phyloP scores from a whole-genome alignment of 2,329 filamentous ascomycete species.

The Helotiales sp. region DNA sequence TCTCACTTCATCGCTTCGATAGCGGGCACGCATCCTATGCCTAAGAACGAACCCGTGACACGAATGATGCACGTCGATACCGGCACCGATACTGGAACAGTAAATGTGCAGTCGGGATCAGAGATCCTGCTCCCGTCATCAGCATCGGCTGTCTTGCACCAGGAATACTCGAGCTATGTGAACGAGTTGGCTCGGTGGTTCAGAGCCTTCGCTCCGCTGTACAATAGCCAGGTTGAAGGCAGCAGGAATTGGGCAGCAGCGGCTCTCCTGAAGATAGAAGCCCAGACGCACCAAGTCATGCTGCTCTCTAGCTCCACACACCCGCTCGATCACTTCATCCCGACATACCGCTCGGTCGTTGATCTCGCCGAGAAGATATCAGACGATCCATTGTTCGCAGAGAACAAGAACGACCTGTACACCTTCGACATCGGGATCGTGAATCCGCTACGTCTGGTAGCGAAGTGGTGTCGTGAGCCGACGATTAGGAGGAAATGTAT shows the following conservation, averaged over 20 bases:
- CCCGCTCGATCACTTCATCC: slow-evolving; percentile 6
- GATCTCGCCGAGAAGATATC: slow-evolving; percentile 2
- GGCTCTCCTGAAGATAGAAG: slow-evolving; percentile 1
- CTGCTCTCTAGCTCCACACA: slow-evolving; percentile 1
- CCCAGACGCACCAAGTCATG: slow-evolving; percentile 8
- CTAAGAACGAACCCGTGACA: not conserved
- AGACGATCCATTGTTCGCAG: slow-evolving; percentile 1
- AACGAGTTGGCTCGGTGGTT: slow-evolving; percentile 13
- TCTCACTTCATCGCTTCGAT: slow-evolving; percentile 23
- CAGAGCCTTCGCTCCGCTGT: slow-evolving; percentile 10
- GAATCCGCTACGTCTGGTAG: slow-evolving; percentile 13
- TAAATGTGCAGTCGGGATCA: slow-evolving; percentile 4
- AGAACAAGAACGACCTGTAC: slow-evolving; percentile 7
- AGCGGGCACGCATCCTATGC: not conserved
- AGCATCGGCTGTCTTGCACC: not conserved
- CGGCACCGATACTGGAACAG: not conserved
- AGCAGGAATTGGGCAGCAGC: slow-evolving; percentile 8
- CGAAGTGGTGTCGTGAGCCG: slow-evolving; percentile 25
- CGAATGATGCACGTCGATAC: not conserved
- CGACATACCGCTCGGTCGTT: slow-evolving; percentile 2
- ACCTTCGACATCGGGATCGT: slow-evolving; percentile 14
- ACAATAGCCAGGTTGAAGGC: not conserved
- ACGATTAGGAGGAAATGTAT: slow-evolving; percentile 9
- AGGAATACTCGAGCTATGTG: slow-evolving; percentile 5
- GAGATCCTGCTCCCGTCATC: not conserved